These are phyloP conservation scores for Trichoderma brevicompactum DNA, from an alignment of 2,329 filamentous ascomycete genomes.

Conservation along the genomic window DNA sequence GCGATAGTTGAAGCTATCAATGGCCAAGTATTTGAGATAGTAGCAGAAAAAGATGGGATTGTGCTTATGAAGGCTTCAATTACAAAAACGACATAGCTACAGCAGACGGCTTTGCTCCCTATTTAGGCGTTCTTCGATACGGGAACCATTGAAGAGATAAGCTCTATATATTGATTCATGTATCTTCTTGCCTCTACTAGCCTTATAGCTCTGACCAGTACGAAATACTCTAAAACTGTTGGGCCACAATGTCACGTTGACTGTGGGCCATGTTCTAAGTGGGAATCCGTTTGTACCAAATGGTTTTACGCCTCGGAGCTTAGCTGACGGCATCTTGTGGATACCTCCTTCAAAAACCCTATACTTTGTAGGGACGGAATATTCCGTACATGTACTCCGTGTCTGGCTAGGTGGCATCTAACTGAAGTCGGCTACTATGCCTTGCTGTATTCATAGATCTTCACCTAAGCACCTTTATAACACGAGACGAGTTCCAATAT, in stretches of 20 bases:
- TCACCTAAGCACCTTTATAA: neutral
- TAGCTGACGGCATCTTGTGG: neutral
- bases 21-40: slow-evolving; percentile 48
- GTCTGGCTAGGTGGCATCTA: neutral
- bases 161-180: neutral
- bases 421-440: slow-evolving; percentile 16
- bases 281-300: neutral
- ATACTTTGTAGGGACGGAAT: neutral
- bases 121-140: neutral
- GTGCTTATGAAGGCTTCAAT: slow-evolving; percentile 46
- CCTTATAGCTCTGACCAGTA: neutral
- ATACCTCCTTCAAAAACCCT: neutral
- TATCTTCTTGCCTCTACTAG: no score
- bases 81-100: neutral
- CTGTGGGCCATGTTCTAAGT: neutral
- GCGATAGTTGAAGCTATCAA: slow-evolving; percentile 43
- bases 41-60: slow-evolving; percentile 49
- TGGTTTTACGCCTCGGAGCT: neutral
- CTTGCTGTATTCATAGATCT: neutral
- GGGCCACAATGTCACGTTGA: slow-evolving; percentile 8
- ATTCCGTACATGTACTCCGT: neutral
- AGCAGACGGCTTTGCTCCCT: neutral
- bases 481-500: neutral
- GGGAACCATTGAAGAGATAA: no score
- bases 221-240: neutral